A percentile compares a stretch with the other conserved stretches of the same genome.
These are phyloP conservation scores for Phytophthora quininea DNA, from an alignment of 352 stramenopile genomes.

Conservation along the genomic window DNA sequence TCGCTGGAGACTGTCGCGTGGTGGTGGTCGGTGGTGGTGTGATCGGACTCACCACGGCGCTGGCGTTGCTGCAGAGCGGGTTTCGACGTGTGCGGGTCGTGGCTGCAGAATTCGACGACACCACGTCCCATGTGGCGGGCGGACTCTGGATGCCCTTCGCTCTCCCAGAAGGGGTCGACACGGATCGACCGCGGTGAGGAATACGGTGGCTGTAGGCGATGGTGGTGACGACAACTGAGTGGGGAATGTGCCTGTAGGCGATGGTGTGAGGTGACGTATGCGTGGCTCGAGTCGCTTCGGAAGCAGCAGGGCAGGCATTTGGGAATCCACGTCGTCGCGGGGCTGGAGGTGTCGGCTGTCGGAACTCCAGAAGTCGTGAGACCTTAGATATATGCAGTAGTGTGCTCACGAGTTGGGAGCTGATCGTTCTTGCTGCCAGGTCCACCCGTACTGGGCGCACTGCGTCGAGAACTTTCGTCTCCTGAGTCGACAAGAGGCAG, in stretches of 20 bases:
- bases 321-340: constrained; percentile 60
- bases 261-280: constrained; percentile 72
- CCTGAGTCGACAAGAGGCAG: constrained; percentile 46
- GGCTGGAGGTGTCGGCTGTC: constrained; percentile 50
- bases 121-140: constrained; percentile 70
- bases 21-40: constrained; percentile 71
- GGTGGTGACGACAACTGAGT: neutral
- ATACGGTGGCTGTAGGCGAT: no score
- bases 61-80: constrained; percentile 63
- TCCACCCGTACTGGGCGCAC: constrained; percentile 72
- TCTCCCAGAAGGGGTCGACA: constrained; percentile 40
- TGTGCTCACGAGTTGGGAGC: no score
- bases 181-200: constrained; percentile 43
- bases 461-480: constrained; percentile 64
- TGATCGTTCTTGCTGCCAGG: constrained; percentile 5
- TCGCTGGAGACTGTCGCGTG: constrained; percentile 24
- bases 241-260: constrained; percentile 16
- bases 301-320: constrained; percentile 45
- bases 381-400: neutral
- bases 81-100: constrained; percentile 55
- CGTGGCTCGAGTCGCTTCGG: constrained; percentile 53
- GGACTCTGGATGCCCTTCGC: constrained; percentile 80
- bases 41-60: constrained; percentile 67
- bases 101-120: constrained; percentile 56
- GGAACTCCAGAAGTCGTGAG: constrained; percentile 43